Base-by-base conservation (phyloP, 169 alveolate genomes). In the Cryptosporidium sp. region DNA sequence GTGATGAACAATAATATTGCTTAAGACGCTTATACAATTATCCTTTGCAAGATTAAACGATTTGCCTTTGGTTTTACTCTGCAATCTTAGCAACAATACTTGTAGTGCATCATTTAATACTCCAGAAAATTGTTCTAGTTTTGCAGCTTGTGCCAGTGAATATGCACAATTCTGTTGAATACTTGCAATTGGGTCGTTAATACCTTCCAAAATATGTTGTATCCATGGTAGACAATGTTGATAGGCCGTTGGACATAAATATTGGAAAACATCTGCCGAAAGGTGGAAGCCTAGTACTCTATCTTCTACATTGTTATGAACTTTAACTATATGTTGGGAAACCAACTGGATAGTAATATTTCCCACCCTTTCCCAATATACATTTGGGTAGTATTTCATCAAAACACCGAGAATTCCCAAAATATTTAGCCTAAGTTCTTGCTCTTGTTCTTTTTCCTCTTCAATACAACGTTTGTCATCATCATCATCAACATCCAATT, bases 361-460 rank as follows among this genome's bases (percentile, higher is more conserved):
- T 1, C 89, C 89, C 16, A 80, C 89, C 45, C 65, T 80, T 26
- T 60, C 89, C 89, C 89, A 80, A 51, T 80, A 80, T 21, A 80
- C 18, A 10, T 31, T 48, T 7, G 89, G 89, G 26, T 80, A 80
- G 29, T 80, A 80, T 45, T 80, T 80, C 89, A 80, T 80, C 26
- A 80, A 51, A 16, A 80, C 89, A 1, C 89, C 89, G 21, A 80
- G 44, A 42, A 80, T 39, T n/a, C 89, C 89, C 9, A 80, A 65
- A 29, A 80, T 65, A 42, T 65, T 62, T 12, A 80, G 68, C 45
- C 89, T 80, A n/a, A 80, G 68, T 37, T 80, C 89, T 62, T 80
- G 89, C 45, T 80, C 89, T n/a, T 80, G 89, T 65, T 80, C 89
- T 44, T 80, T 80, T 16, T 80, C 89, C 16, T 80, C 89, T 44